Evolutionary conservation across 495 filamentous ascomycete species (phyloP), one percentile per base, ranked within the genome.

Genomic region (Penicillium taxi): DNA sequence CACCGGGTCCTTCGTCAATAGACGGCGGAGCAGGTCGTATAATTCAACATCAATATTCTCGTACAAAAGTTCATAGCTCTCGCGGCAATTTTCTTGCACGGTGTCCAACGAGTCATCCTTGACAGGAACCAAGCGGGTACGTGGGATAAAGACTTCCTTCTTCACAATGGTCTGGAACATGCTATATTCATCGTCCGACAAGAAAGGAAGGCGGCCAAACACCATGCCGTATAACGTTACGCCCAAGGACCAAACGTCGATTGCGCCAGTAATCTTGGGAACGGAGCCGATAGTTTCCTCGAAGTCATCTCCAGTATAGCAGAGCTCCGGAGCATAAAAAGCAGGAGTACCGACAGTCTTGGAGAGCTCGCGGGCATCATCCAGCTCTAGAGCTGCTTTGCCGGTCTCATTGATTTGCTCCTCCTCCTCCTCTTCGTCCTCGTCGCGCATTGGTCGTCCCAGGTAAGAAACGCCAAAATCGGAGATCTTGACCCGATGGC

Each of bases 401-500:
- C 95, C 86, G 9, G 82, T 83, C 57, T 95, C 88, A 11, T 78
- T 82, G 12, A 88, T 67, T 26, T 82, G 78, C 44, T 90, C 86
- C 47, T 82, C 77, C 7, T 78, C 68, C 35, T 88, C 82, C 43
- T 88, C 85, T 48, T 83, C 78, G 8, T 79, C 69, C 37, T 89
- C 84, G 42, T 84, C 82, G 36, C 83, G 67, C 40, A 87, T 80
- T 0, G 86, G 84, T 34, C 84, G 76, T 14, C 91, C 93, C 28
- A 96, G 80, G 58, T 96, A 99, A 0, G 91, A 96, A 3, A 99
- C 91, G 19, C 91, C 91, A 64, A 99, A 99, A 54, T 99, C 91
- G n/a, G 91, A 96, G 31, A 99, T 99, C 68, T 96, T 99, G 44
- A 94, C 84, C 9, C 82, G 78, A 50, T 87, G 76, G 47, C 87